Conservation (phyloP, 2,329 filamentous ascomycete species). For the Diaporthe longicolla region DNA sequence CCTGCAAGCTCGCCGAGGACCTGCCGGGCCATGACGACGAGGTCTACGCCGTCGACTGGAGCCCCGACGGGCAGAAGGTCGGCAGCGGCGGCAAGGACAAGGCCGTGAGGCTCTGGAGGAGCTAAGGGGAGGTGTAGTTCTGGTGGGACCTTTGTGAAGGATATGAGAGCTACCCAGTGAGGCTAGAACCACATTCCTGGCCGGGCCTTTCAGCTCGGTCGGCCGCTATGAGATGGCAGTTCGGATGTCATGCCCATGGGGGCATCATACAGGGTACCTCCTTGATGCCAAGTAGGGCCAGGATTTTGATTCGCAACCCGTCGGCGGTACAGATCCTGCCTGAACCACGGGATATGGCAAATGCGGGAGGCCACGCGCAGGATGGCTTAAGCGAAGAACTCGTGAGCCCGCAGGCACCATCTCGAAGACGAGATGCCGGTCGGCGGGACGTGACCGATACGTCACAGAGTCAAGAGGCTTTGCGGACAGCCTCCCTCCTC, state of each 20-base stretch:
- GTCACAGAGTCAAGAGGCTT: not conserved
- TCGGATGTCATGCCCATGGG: not conserved
- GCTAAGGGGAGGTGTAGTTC: slow-evolving; percentile 56
- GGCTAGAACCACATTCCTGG: not conserved
- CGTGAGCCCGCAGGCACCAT: not conserved
- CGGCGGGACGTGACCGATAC: not conserved
- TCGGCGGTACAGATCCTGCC: too few species aligned
- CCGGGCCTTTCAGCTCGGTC: too few species aligned
- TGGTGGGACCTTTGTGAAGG: not conserved
- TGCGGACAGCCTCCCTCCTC: not conserved
- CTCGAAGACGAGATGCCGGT: not conserved
- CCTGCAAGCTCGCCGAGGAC: slow-evolving; percentile 84
- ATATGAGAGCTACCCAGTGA: too few species aligned
- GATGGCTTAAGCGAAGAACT: not conserved
- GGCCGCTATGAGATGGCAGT: too few species aligned
- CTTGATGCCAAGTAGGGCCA: not conserved
- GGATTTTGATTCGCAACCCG: not conserved
- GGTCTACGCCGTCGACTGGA: slow-evolving; percentile 96
- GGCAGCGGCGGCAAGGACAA: slow-evolving; percentile 96
- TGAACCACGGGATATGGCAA: too few species aligned
- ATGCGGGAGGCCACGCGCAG: too few species aligned
- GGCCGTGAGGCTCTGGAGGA: slow-evolving; percentile 76
- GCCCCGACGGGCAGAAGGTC: slow-evolving; percentile 88
- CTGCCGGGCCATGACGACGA: slow-evolving; percentile 93
- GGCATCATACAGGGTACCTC: not conserved